A percentile compares a stretch with the other conserved stretches of the same genome.
Evolutionary conservation across 2,329 filamentous ascomycete genomes (phyloP).

Genomic region (Xylaria hypoxylon): DNA sequence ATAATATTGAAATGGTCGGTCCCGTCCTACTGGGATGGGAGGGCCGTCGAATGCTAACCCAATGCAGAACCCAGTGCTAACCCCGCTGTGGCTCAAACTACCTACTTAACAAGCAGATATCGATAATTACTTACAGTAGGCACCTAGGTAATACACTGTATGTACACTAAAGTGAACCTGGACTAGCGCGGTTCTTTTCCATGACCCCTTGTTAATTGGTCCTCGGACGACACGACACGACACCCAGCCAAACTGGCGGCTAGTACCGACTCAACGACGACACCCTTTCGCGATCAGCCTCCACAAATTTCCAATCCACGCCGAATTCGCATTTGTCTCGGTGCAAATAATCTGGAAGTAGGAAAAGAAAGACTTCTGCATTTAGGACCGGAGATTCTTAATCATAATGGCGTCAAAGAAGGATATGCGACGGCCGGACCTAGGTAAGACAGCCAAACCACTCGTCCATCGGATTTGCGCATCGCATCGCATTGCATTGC

Average conservation of each 20-base stretch:
- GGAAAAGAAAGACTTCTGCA: not conserved
- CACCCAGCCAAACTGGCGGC: slow-evolving; percentile 1
- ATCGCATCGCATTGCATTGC: slow-evolving; percentile 17
- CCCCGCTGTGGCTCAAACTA: slow-evolving; percentile 19
- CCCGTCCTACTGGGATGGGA: slow-evolving; percentile 17
- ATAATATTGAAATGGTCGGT: slow-evolving; percentile 7
- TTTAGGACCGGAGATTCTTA: not conserved
- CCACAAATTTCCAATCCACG: not conserved
- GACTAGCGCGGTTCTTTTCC: not conserved
- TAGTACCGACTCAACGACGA: slow-evolving; percentile 5
- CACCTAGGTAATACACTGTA: too few relatives aligned
- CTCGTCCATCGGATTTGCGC: slow-evolving; percentile 29
- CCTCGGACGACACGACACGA: not conserved
- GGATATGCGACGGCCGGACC: slow-evolving; percentile 79
- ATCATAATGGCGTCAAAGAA: slow-evolving; percentile 71
- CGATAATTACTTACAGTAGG: too few relatives aligned
- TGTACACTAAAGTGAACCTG: not conserved
- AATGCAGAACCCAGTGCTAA: not conserved
- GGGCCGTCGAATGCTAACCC: slow-evolving; percentile 4
- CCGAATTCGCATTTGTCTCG: slow-evolving; percentile 4
- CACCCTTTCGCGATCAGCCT: slow-evolving; percentile 16
- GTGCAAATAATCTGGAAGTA: not conserved
- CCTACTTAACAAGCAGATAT: too few relatives aligned
- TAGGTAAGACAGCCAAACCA: slow-evolving; percentile 65
- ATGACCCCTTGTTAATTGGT: slow-evolving; percentile 12